Percentiles rank a stretch among this genome's conserved stretches.
Conservation (phyloP, 2,329 filamentous ascomycete genomes). For the Macrophomina tecta region DNA sequence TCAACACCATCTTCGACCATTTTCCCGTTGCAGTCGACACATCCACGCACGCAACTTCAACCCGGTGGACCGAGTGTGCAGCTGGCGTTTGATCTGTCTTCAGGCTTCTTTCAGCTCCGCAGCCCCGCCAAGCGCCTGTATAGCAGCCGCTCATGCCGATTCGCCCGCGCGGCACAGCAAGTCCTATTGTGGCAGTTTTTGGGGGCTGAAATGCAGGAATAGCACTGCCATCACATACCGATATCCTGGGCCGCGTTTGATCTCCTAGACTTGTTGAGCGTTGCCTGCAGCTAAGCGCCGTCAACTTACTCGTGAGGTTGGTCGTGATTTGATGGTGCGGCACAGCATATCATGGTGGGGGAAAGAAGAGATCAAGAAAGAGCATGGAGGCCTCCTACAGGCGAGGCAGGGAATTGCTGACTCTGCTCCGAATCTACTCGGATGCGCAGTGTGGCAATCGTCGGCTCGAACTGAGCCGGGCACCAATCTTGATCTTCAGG, state of each 20-base stretch:
- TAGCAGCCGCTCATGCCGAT: neutral
- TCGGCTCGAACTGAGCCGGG: neutral
- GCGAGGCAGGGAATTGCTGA: neutral
- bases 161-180: constrained; percentile 19
- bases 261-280: neutral
- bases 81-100: neutral
- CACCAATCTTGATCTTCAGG: too few relatives aligned
- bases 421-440: neutral
- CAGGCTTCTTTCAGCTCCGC: neutral
- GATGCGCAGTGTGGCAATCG: neutral
- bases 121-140: neutral
- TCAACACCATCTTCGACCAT: constrained; percentile 15
- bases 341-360: neutral
- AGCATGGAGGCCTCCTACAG: neutral
- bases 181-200: neutral
- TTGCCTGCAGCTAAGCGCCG: constrained; percentile 17
- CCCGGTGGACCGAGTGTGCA: too few relatives aligned
- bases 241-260: constrained; percentile 3
- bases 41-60: neutral
- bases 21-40: neutral
- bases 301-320: neutral
- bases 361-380: neutral
- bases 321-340: constrained; percentile 10
- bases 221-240: neutral
- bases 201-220: neutral